phyloP scores from a whole-genome alignment of 768 basidiomycete genomes.

The Tylopilus cervinicoccineus region DNA sequence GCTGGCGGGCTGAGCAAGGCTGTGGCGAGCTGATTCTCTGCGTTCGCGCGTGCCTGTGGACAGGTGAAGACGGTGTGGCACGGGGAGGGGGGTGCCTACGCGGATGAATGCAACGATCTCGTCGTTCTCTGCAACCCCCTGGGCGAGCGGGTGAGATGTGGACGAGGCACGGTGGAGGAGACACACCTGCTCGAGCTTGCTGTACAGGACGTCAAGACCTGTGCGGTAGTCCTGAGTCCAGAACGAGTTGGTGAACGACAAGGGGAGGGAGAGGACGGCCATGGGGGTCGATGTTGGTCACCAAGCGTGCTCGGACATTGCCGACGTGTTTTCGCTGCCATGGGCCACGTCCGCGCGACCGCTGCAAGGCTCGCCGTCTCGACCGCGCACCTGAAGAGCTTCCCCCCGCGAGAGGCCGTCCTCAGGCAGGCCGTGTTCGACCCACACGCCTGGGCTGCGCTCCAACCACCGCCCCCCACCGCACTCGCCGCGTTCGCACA shows the following conservation, averaged over 20 bases:
- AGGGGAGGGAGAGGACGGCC: conserved; percentile 88
- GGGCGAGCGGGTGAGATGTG: conserved; percentile 16
- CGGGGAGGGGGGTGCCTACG: conserved; percentile 42
- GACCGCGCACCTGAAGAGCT: conserved; percentile 47
- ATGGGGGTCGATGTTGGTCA: conserved; percentile 38
- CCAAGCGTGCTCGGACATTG: conserved; percentile 21
- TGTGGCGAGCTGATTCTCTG: conserved; percentile 63
- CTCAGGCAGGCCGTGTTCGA: conserved; percentile 46
- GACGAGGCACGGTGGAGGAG: background rate
- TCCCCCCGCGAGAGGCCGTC: conserved; percentile 60
- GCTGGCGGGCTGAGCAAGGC: conserved; percentile 50
- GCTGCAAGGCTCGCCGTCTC: conserved; percentile 52
- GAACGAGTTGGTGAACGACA: conserved; percentile 88
- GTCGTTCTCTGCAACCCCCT: conserved; percentile 82
- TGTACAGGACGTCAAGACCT: conserved; percentile 75
- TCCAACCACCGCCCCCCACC: conserved; percentile 69
- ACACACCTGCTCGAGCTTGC: conserved; percentile 73
- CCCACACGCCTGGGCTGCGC: conserved; percentile 61
- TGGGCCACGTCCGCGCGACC: conserved; percentile 53
- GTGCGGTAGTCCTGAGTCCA: conserved; percentile 89
- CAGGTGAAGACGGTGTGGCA: conserved; percentile 6
- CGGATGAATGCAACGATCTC: conserved; percentile 81
- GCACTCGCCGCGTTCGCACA: conserved; percentile 75
- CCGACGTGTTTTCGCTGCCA: conserved; percentile 36
- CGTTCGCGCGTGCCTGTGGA: conserved; percentile 65